Evolutionary conservation across 345 rosid genomes (phyloP).

Genomic region (Arabis alpina): DNA sequence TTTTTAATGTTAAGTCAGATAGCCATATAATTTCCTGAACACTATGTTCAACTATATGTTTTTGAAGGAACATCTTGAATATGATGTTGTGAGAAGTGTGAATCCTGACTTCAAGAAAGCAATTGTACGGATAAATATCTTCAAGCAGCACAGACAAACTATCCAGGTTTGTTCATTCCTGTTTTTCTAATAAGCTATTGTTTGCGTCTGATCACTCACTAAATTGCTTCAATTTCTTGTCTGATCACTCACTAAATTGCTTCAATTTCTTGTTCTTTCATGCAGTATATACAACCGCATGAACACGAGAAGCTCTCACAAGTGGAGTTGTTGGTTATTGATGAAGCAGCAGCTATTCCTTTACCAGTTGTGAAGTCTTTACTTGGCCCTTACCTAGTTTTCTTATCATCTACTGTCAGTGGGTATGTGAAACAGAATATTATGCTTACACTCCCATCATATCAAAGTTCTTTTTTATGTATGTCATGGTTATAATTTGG

Average conservation of each 20-base stretch:
- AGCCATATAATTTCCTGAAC: constrained; percentile 21
- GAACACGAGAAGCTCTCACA: constrained; percentile 96
- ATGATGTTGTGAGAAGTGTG: constrained; percentile 81
- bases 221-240: constrained; percentile 28
- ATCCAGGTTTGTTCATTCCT: constrained; percentile 85
- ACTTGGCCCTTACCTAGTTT: constrained; percentile 91
- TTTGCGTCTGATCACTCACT: constrained; percentile 12
- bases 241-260: constrained; percentile 7
- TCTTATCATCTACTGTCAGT: constrained; percentile 95
- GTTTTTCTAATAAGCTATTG: constrained; percentile 53
- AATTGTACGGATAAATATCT: constrained; percentile 80
- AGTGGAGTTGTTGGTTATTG: constrained; percentile 91
- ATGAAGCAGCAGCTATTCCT: constrained; percentile 99
- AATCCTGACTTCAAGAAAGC: constrained; percentile 82
- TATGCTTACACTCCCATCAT: constrained; percentile 30
- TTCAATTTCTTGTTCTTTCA: constrained; percentile 25
- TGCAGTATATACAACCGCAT: constrained; percentile 96
- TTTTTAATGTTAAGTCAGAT: constrained; percentile 20
- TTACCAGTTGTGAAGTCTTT: constrained; percentile 89
- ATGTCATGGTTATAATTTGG: constrained; percentile 19
- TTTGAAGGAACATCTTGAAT: constrained; percentile 83
- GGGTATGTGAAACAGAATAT: constrained; percentile 61
- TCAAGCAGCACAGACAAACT: constrained; percentile 92
- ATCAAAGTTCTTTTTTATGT: neutral
- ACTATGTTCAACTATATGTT: constrained; percentile 9